Evolutionary conservation across 441 rosid genomes (phyloP).

Genomic region (Daphne laureola): DNA sequence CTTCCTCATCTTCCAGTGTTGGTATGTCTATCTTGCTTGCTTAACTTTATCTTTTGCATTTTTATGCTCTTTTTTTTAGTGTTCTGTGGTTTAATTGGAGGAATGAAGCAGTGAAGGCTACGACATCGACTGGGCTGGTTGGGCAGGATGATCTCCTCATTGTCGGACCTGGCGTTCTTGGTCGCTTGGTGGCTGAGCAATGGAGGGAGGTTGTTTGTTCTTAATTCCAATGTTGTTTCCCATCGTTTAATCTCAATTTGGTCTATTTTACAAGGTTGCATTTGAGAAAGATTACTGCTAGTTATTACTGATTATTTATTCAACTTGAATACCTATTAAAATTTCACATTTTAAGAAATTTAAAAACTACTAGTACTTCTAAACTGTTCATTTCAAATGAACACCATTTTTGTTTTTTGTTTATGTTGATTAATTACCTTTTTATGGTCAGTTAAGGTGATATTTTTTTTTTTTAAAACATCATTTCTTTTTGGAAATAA

Average conservation of each 20-base stretch:
- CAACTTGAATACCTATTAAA: too few species aligned
- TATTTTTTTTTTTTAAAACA: too few species aligned
- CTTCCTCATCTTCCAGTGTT: constrained; percentile 34
- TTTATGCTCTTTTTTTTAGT: not conserved
- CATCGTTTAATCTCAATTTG: not conserved
- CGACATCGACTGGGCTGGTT: constrained; percentile 33
- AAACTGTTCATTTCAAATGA: too few species aligned
- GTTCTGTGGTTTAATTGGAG: constrained; percentile 6
- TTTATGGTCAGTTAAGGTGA: too few species aligned
- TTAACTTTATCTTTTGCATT: not conserved
- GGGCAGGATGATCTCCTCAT: constrained; percentile 71
- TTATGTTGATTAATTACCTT: too few species aligned
- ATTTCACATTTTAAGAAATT: too few species aligned
- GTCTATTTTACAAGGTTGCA: not conserved
- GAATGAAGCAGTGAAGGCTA: constrained; percentile 31
- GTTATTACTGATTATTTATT: too few species aligned
- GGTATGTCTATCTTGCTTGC: constrained; percentile 20
- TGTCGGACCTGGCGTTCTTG: constrained; percentile 93
- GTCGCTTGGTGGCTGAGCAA: constrained; percentile 76
- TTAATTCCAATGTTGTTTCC: not conserved
- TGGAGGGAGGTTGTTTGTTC: constrained; percentile 54
- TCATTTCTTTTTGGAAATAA: too few species aligned
- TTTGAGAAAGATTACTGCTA: not conserved
- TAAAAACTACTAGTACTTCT: too few species aligned
- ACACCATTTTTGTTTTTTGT: too few species aligned